These are phyloP conservation scores for Hypoxylon sp. DNA, from an alignment of 2,329 filamentous ascomycete genomes.

Conservation along the genomic window DNA sequence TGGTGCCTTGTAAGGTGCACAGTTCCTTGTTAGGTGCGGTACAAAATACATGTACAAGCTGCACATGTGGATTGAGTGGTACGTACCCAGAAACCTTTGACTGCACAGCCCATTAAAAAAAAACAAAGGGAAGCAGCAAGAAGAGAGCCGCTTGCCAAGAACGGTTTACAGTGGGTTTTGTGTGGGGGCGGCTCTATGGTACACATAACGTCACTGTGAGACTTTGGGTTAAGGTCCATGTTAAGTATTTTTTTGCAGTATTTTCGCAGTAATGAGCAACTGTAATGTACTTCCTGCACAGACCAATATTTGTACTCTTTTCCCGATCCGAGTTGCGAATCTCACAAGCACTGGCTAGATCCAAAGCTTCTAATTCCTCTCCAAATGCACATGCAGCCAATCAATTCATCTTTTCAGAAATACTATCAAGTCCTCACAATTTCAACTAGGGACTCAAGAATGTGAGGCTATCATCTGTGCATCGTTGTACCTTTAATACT, in stretches of 20 bases:
- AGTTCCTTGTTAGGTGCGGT: background rate
- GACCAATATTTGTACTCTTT: slow-evolving; percentile 24
- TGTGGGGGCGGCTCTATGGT: slow-evolving; percentile 11
- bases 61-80: background rate
- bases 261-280: slow-evolving; percentile 3
- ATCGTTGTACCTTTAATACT: slow-evolving; percentile 7
- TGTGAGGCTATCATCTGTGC: slow-evolving; percentile 21
- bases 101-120: background rate
- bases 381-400: slow-evolving; percentile 31
- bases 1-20: slow-evolving; percentile 5
- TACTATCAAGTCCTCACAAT: slow-evolving; percentile 19
- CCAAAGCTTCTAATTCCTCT: slow-evolving; percentile 32
- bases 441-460: slow-evolving; percentile 19
- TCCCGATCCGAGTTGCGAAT: slow-evolving; percentile 22
- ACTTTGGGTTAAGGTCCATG: slow-evolving; percentile 8
- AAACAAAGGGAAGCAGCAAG: background rate
- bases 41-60: slow-evolving; percentile 3
- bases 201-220: slow-evolving; percentile 40
- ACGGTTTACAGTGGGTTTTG: slow-evolving; percentile 12
- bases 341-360: slow-evolving; percentile 26
- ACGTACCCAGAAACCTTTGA: slow-evolving; percentile 3
- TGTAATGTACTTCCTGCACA: slow-evolving; percentile 17
- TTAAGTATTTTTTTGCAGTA: slow-evolving; percentile 19
- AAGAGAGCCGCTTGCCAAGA: slow-evolving; percentile 34
- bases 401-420: slow-evolving; percentile 29